Base-by-base conservation (phyloP, 2,329 filamentous ascomycete species). In the Penicillium italicum region DNA sequence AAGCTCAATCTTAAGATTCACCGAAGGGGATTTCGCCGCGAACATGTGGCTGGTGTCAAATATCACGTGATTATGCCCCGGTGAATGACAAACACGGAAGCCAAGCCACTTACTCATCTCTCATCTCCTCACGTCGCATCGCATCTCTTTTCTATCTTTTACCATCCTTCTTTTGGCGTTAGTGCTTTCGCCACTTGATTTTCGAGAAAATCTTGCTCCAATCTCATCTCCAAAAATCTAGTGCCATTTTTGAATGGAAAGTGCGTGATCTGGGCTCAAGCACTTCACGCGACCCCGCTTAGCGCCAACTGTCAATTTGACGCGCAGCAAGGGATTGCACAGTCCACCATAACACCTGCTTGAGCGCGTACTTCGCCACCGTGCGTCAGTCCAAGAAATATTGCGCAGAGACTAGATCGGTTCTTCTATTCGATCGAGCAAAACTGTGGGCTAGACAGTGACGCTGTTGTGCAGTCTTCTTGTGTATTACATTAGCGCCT, bases 401-500 rank as follows among this genome's bases (percentile, higher is more conserved):
- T 58, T 53, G 58, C 63, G 61, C 65, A 54, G 58, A 57, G 53
- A 51, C 64, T 62, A 58, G 55, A 57, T 40, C 58, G 56, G 57
- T 58, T 64, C 59, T 60, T 63, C 26, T 61, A 63, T 26, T 50
- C 36, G 61, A 65, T 61, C 59, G 64, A 72, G 69, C 73, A 72
- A 70, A 71, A 69, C 62, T 57, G 62, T 66, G 64, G 66, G 63
- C 62, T 56, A 64, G 64, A 64, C 64, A 62, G 62, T 63, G 61
- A 62, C 64, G 60, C 60, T 65, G 50, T 64, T 66, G 55, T 64
- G 60, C 66, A 63, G 64, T 69, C 68, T 69, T 67, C 63, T 69
- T 71, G 66, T 72, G 73, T 75, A 73, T 74, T 73, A 69, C 69
- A 66, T 66, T 71, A 72, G 69, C 69, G 63, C 60, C 65, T 69